phyloP scores from a whole-genome alignment of 495 filamentous ascomycete genomes.

The Penicillium pulvis region DNA sequence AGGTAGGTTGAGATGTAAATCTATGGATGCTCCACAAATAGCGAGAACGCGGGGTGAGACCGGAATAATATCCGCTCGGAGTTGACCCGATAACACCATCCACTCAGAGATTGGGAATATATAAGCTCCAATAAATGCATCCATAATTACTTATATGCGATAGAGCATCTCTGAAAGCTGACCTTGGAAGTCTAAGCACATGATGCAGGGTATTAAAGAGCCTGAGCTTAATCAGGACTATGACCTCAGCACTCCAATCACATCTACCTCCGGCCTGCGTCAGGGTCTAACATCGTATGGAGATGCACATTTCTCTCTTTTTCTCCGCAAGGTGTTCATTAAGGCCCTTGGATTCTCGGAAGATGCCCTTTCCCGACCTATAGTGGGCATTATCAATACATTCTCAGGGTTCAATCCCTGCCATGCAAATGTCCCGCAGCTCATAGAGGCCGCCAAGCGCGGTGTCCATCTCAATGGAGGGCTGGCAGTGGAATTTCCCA shows the following conservation, averaged over 20 bases:
- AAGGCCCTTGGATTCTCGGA: conserved; percentile 69
- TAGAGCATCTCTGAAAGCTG: background rate
- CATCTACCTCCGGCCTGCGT: conserved; percentile 53
- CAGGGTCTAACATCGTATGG: conserved; percentile 67
- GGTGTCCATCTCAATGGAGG: conserved; percentile 64
- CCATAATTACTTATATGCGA: background rate
- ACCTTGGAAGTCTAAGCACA: background rate
- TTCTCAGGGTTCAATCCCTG: conserved; percentile 69
- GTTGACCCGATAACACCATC: conserved; percentile 31
- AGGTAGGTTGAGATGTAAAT: no score
- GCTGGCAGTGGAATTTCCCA: conserved; percentile 66
- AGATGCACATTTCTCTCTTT: conserved; percentile 69
- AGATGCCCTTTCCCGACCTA: conserved; percentile 64
- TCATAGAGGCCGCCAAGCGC: conserved; percentile 65
- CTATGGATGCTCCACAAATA: no score
- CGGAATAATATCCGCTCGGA: conserved; percentile 32
- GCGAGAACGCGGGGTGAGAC: conserved; percentile 6
- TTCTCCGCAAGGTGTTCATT: conserved; percentile 70
- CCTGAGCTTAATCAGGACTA: conserved; percentile 48
- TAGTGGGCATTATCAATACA: conserved; percentile 68
- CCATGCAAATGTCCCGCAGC: conserved; percentile 66
- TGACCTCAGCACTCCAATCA: conserved; percentile 51
- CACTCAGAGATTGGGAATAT: conserved; percentile 24
- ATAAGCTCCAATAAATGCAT: conserved; percentile 9
- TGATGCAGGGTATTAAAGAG: conserved; percentile 9